A percentile compares a stretch with the other conserved stretches of the same genome.
phyloP scores from a whole-genome alignment of 441 rosid genomes.

The Populus hybrid region DNA sequence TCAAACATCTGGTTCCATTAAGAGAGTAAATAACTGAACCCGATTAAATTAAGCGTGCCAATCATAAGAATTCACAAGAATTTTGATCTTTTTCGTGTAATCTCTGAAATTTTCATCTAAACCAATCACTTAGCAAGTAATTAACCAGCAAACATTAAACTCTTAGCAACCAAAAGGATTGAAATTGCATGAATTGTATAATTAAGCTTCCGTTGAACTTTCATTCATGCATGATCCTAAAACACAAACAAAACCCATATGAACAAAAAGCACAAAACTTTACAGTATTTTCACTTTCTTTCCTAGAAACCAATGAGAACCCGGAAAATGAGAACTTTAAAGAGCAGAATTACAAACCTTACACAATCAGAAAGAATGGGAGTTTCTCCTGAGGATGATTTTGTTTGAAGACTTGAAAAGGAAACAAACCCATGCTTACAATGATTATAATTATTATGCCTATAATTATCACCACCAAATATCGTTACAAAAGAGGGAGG shows the following conservation, averaged over 20 bases:
- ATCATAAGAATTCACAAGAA: background rate
- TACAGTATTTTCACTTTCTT: background rate
- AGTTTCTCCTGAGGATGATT: slow-evolving; percentile 31
- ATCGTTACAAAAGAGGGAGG: slow-evolving; percentile 21
- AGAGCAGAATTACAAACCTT: slow-evolving; percentile 35
- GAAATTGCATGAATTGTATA: background rate
- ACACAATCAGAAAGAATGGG: slow-evolving; percentile 41
- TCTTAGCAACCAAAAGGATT: background rate
- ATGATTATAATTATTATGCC: background rate
- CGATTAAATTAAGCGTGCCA: background rate
- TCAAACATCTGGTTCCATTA: background rate
- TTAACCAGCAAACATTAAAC: background rate
- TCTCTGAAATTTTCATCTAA: background rate
- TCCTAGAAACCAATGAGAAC: background rate
- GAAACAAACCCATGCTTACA: slow-evolving; percentile 32
- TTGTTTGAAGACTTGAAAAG: slow-evolving; percentile 34
- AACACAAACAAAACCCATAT: background rate
- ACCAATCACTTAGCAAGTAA: background rate
- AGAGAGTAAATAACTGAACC: background rate
- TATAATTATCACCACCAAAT: slow-evolving; percentile 11
- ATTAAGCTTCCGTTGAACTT: background rate
- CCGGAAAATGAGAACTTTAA: background rate
- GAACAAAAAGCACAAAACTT: background rate
- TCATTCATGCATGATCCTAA: background rate
- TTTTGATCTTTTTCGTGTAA: background rate